phyloP scores from a whole-genome alignment of 805 yeast species.

The Pichia scutulata region DNA sequence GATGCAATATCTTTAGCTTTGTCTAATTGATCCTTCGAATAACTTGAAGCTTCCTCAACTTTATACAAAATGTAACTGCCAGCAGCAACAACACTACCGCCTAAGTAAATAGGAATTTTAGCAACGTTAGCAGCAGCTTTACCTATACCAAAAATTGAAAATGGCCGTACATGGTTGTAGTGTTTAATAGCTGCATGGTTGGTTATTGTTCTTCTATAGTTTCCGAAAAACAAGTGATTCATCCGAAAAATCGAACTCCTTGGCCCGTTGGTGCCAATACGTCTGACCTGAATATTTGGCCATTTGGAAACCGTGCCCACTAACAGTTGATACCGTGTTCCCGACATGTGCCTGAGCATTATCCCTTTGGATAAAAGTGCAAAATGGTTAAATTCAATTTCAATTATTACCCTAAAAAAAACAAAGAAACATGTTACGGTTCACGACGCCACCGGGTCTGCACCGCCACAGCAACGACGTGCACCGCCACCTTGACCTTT shows the following conservation, averaged over 20 bases:
- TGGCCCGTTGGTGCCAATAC: constrained; percentile 3
- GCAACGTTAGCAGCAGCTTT: constrained; percentile 48
- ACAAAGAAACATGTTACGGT: background rate
- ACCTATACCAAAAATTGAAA: constrained; percentile 36
- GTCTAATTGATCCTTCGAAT: constrained; percentile 58
- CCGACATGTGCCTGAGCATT: background rate
- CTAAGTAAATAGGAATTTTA: constrained; percentile 71
- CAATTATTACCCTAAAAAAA: too few species aligned
- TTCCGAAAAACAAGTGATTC: background rate
- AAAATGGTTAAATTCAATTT: too few species aligned
- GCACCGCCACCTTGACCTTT: background rate
- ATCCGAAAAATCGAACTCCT: background rate
- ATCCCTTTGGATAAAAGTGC: too few species aligned
- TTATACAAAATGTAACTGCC: constrained; percentile 90
- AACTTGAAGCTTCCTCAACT: constrained; percentile 75
- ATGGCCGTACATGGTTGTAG: constrained; percentile 9
- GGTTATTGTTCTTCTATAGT: constrained; percentile 2
- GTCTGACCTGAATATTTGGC: background rate
- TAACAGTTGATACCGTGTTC: background rate
- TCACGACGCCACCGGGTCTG: background rate
- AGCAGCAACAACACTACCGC: constrained; percentile 91
- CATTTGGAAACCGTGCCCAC: background rate
- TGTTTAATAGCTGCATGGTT: background rate
- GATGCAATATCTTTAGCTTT: constrained; percentile 57
- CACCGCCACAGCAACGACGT: background rate